phyloP scores from a whole-genome alignment of 495 filamentous ascomycete genomes.

The Aspergillus baeticus region DNA sequence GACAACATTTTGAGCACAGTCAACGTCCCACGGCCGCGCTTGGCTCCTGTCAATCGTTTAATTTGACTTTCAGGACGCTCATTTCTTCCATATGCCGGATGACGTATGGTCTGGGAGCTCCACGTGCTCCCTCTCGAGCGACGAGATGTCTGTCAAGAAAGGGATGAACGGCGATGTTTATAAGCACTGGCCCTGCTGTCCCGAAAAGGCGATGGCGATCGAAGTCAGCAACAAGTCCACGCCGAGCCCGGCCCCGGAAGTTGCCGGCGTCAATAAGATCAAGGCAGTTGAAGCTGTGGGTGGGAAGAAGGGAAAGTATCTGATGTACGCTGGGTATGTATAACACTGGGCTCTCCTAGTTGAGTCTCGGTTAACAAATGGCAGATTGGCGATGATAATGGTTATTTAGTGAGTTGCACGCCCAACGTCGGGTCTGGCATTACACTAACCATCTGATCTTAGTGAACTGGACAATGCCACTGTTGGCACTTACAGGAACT shows the following conservation, averaged over 20 bases:
- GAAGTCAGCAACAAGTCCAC: slow-evolving; percentile 7
- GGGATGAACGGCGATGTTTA: not conserved
- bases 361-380: slow-evolving; percentile 10
- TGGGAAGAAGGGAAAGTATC: slow-evolving; percentile 40
- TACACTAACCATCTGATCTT: not conserved
- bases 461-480: slow-evolving; percentile 49
- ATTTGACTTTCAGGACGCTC: not conserved
- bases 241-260: slow-evolving; percentile 2
- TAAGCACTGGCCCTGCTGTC: not conserved
- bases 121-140: not conserved
- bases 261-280: slow-evolving; percentile 30
- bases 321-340: slow-evolving; percentile 42
- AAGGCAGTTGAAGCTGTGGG: slow-evolving; percentile 44
- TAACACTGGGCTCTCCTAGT: not conserved
- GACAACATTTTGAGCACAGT: too few species aligned
- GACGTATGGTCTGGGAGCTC: slow-evolving; percentile 11
- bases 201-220: slow-evolving; percentile 14
- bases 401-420: slow-evolving; percentile 39
- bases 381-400: slow-evolving; percentile 43
- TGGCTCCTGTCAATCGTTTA: not conserved
- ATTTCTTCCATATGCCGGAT: slow-evolving; percentile 4
- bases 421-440: not conserved
- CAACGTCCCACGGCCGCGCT: too few species aligned
- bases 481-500: slow-evolving; percentile 45
- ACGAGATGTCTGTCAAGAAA: slow-evolving; percentile 13